phyloP scores from a whole-genome alignment of 2,329 filamentous ascomycete species.

The Nemania sp. region DNA sequence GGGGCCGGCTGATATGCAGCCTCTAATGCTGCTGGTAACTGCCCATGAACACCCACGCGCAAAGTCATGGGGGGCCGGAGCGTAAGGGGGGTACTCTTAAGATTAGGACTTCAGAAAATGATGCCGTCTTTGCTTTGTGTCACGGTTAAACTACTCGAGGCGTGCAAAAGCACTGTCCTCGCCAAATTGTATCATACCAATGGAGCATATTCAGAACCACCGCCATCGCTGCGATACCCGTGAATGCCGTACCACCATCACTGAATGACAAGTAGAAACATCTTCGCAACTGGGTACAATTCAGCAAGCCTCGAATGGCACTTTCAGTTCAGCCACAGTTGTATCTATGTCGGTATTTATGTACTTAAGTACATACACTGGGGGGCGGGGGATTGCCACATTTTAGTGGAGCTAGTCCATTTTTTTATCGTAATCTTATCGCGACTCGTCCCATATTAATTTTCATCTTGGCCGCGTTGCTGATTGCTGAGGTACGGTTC shows the following conservation, averaged over 20 bases:
- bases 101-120: conserved; percentile 11
- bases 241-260: background rate
- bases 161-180: background rate
- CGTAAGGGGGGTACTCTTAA: conserved; percentile 19
- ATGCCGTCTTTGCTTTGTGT: conserved; percentile 1
- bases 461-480: conserved; percentile 24
- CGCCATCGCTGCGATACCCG: background rate
- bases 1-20: background rate
- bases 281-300: too few relatives aligned
- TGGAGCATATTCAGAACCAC: conserved; percentile 5
- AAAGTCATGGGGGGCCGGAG: conserved; percentile 21
- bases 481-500: too few relatives aligned
- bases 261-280: background rate
- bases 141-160: background rate
- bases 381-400: background rate
- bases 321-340: background rate
- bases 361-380: too few relatives aligned
- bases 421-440: conserved; percentile 25
- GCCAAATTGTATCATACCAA: conserved; percentile 30
- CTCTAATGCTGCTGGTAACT: background rate
- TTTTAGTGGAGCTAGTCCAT: background rate
- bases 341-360: too few relatives aligned
- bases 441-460: conserved; percentile 8
- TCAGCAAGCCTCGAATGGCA: too few relatives aligned
- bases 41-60: background rate